Conservation (phyloP, 805 yeast genomes). For the Metahyphopichia silvanorum region DNA sequence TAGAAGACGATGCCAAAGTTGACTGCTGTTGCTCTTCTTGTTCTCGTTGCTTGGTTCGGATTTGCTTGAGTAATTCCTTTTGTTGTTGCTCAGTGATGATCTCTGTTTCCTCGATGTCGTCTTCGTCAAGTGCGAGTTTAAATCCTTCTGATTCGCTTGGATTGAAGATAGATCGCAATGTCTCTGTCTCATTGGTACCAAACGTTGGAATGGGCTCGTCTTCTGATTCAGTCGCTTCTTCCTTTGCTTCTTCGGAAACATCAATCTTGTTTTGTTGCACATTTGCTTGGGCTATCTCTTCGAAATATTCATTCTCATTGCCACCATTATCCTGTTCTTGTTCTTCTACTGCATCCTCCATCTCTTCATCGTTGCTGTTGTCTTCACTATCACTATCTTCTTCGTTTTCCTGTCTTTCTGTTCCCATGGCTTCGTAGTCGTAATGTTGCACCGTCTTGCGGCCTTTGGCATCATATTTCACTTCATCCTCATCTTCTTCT, state of each 20-base stretch:
- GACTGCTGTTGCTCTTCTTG: constrained; percentile 5
- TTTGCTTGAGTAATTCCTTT: constrained; percentile 26
- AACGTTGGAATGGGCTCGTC: constrained; percentile 41
- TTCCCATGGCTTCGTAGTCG: constrained; percentile 34
- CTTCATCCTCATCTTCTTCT: constrained; percentile 32
- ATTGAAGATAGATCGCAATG: constrained; percentile 58
- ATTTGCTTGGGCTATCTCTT: constrained; percentile 17
- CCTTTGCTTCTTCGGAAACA: constrained; percentile 4
- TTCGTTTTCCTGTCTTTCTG: constrained; percentile 23
- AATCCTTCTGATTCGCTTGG: constrained; percentile 24
- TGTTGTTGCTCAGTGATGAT: constrained; percentile 9
- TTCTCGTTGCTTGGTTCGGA: constrained; percentile 27
- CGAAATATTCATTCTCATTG: constrained; percentile 20
- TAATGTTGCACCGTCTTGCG: constrained; percentile 26
- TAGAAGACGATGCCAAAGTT: constrained; percentile 2
- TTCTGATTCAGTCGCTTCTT: constrained; percentile 10
- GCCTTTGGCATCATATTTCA: constrained; percentile 35
- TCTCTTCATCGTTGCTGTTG: constrained; percentile 38
- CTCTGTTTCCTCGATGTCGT: constrained; percentile 8
- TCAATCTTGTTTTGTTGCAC: no score
- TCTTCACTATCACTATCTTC: constrained; percentile 37
- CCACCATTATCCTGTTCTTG: no score
- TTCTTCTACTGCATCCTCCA: constrained; percentile 29
- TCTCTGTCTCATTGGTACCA: constrained; percentile 43
- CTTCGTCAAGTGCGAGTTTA: constrained; percentile 37